Evolutionary conservation across 495 filamentous ascomycete genomes (phyloP), one percentile per base, ranked within the genome.

Genomic region (Penicillium robsamsonii): DNA sequence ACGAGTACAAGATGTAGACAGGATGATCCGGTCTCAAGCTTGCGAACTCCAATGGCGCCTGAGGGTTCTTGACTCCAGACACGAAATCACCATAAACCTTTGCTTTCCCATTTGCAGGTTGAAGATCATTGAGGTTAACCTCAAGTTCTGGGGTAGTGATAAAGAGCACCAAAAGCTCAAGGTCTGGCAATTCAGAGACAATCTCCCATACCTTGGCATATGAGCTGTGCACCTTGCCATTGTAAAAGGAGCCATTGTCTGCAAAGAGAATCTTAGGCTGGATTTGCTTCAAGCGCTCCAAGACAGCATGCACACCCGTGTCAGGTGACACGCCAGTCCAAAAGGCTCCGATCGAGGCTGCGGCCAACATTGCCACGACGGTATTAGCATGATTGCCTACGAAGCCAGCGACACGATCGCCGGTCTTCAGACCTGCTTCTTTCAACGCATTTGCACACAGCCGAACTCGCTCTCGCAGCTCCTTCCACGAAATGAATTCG

Each of bases 301-400:
- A 72, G 4, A 96, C 90, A 6, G 85, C 86, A 62, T 86, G 82
- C 5, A 85, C 80, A n/a, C 90, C 90, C 30, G 84, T 91, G 67
- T 95, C 90, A 0, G 90, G 88, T 59, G 88, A 92, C 43, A 95
- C 87, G 2, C 89, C 89, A 1, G 91, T 93, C 91, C 91, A 97
- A 41, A 93, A 82, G n/a, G 88, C 91, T 18, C 92, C 92, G 12
- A 96, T 70, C 3, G 89, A 83, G 4, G 90, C 83, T 11, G 88
- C 80, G 13, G 90, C 87, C 33, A 97, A 80, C 86, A 96, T 91
- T 12, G 87, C 88, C n/a, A 96, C 83, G 11, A 97, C 76, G 0
- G 92, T 85, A 61, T 92, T 86, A 12, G 80, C 79, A 64, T 96
- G 91, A 66, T 97, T 97, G 5, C 89, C 91, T 24, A 96, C 83